These are phyloP conservation scores for Monilinia laxa DNA, from an alignment of 2,329 filamentous ascomycete species.

Conservation along the genomic window DNA sequence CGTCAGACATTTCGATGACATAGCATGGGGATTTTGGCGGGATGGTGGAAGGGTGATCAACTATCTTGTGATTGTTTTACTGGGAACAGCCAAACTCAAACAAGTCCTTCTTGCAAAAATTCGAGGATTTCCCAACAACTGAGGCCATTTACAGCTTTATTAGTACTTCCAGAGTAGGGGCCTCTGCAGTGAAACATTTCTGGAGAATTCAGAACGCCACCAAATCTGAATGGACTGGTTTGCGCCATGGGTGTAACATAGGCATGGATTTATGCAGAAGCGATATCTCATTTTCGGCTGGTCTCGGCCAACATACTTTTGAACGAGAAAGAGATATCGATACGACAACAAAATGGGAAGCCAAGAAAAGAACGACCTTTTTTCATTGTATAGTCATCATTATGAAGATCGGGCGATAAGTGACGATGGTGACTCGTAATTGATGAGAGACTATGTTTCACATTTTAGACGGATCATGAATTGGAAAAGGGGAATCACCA, in stretches of 20 bases:
- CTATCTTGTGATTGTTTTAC: not conserved
- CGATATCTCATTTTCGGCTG: constrained; percentile 7
- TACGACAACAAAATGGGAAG: not conserved
- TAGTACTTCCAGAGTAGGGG: not conserved
- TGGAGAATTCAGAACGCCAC: constrained; percentile 7
- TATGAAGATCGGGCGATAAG: not conserved
- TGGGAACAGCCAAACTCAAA: not conserved
- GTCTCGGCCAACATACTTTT: not conserved
- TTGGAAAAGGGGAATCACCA: not conserved
- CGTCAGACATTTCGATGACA: not conserved
- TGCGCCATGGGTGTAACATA: constrained; percentile 3
- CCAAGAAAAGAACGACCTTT: constrained; percentile 1
- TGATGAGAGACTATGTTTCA: constrained; percentile 10
- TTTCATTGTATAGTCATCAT: not conserved
- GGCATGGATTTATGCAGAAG: constrained; percentile 5
- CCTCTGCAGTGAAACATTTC: constrained; percentile 18
- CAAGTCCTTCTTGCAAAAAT: not conserved
- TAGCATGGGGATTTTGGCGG: not conserved
- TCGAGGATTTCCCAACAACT: not conserved
- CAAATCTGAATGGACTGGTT: constrained; percentile 4
- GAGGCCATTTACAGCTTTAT: constrained; percentile 3
- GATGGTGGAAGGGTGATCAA: not conserved
- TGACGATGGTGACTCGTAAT: constrained; percentile 6
- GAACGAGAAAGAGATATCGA: not conserved
- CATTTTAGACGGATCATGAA: constrained; percentile 3